A percentile compares a stretch with the other conserved stretches of the same genome.
Evolutionary conservation across 257 asterid species (phyloP).

Genomic region (Lantana camara): DNA sequence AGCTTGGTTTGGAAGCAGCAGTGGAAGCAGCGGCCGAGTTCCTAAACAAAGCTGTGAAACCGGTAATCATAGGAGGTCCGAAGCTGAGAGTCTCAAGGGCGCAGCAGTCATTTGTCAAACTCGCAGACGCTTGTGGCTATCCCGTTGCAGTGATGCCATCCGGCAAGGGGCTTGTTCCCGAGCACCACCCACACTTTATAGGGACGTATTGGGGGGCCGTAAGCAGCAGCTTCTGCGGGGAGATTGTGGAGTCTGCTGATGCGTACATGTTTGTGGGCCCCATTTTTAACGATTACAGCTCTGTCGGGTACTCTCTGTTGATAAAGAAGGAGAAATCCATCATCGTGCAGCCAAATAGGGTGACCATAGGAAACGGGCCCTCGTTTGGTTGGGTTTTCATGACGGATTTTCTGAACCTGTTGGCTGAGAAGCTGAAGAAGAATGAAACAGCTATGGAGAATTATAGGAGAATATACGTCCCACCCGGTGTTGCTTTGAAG

Average conservation of each 20-base stretch:
- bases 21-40: conserved; percentile 61
- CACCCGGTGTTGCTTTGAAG: conserved; percentile 48
- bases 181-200: conserved; percentile 52
- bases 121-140: conserved; percentile 50
- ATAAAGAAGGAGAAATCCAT: conserved; percentile 52
- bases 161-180: conserved; percentile 51
- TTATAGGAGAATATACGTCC: conserved; percentile 51
- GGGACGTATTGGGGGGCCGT: conserved; percentile 68
- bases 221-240: conserved; percentile 57
- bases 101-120: conserved; percentile 41
- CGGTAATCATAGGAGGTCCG: conserved; percentile 56
- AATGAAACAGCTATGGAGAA: conserved; percentile 58
- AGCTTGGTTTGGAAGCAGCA: conserved; percentile 52
- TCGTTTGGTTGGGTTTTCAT: conserved; percentile 61
- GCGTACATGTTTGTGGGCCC: conserved; percentile 59
- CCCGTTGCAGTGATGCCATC: conserved; percentile 62
- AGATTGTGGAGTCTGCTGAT: conserved; percentile 60
- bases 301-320: conserved; percentile 58
- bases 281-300: conserved; percentile 58
- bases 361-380: conserved; percentile 54
- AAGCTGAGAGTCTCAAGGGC: conserved; percentile 44
- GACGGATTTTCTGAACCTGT: conserved; percentile 45
- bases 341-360: conserved; percentile 58
- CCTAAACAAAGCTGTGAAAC: conserved; percentile 58
- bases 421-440: conserved; percentile 50